Percentiles rank a stretch among this genome's conserved stretches.
These are phyloP conservation scores for Chimonanthus praecox DNA, from an alignment of 164 flowering plant genomes.

Conservation along the genomic window DNA sequence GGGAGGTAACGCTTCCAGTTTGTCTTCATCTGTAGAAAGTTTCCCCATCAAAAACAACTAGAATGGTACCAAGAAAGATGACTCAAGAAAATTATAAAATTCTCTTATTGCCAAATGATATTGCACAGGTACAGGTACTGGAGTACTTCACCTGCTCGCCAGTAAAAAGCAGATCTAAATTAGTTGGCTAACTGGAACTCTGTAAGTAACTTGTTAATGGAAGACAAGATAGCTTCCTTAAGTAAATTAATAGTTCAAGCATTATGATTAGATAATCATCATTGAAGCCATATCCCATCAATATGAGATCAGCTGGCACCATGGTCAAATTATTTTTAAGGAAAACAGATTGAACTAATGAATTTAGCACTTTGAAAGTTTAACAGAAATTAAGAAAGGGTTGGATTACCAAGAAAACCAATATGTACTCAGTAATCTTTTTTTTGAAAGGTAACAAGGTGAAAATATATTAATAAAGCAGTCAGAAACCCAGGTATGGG, in stretches of 20 bases:
- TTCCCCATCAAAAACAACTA: not conserved
- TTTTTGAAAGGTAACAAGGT: too few species aligned
- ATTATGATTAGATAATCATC: too few species aligned
- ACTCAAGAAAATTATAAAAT: not conserved
- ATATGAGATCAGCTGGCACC: too few species aligned
- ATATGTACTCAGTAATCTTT: not conserved
- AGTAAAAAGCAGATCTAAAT: too few species aligned
- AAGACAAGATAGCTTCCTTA: not conserved
- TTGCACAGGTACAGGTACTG: not conserved
- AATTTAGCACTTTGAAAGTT: not conserved
- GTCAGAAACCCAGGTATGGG: too few species aligned
- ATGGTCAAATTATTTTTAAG: too few species aligned
- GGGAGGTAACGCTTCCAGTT: conserved; percentile 63
- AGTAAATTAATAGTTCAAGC: not conserved
- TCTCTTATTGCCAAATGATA: not conserved
- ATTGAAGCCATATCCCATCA: too few species aligned
- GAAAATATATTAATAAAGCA: too few species aligned
- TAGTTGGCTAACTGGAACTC: not conserved
- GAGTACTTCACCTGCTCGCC: not conserved
- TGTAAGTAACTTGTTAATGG: not conserved
- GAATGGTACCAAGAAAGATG: not conserved
- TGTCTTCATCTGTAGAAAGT: conserved; percentile 40
- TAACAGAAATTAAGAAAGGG: not conserved
- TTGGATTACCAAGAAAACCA: not conserved
- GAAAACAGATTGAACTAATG: not conserved